phyloP scores from a whole-genome alignment of 768 basidiomycete genomes.

The Sarcodon aspratus region DNA sequence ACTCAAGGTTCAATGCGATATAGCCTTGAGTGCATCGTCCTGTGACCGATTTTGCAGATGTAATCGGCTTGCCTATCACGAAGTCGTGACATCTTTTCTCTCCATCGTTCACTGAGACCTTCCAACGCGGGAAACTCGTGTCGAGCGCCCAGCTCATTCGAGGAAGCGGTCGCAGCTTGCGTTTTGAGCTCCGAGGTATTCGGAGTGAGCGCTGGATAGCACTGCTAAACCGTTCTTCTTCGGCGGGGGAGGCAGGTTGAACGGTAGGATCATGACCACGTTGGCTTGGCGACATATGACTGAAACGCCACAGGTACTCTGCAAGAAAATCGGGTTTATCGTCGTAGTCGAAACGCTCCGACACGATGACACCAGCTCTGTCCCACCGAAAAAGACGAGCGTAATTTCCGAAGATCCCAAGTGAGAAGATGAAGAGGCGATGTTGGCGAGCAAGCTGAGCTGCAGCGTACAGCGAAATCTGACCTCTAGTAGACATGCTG shows the following conservation, averaged over 20 bases:
- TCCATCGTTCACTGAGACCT: not conserved
- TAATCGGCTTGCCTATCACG: conserved; percentile 1
- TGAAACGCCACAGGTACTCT: conserved; percentile 20
- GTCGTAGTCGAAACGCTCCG: conserved; percentile 15
- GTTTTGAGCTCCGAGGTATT: no score
- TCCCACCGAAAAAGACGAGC: conserved; percentile 22
- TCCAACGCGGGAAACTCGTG: not conserved
- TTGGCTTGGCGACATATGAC: conserved; percentile 2
- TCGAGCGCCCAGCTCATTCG: not conserved
- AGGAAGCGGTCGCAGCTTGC: not conserved
- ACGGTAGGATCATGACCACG: conserved; percentile 16
- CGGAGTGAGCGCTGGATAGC: no score
- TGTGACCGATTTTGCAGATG: not conserved
- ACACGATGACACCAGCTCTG: conserved; percentile 19
- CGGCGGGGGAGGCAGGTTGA: not conserved
- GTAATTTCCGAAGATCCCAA: conserved; percentile 13
- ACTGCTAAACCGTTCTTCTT: not conserved
- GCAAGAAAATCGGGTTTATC: conserved; percentile 10
- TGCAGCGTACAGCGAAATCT: conserved; percentile 12
- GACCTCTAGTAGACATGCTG: conserved; percentile 2
- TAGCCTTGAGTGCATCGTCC: conserved; percentile 4
- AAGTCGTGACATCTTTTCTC: not conserved
- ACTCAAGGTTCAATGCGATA: conserved; percentile 1
- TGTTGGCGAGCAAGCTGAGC: conserved; percentile 15
- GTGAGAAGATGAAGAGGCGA: conserved; percentile 16